phyloP scores from a whole-genome alignment of 352 stramenopile species.

The Globisporangium radiosum region DNA sequence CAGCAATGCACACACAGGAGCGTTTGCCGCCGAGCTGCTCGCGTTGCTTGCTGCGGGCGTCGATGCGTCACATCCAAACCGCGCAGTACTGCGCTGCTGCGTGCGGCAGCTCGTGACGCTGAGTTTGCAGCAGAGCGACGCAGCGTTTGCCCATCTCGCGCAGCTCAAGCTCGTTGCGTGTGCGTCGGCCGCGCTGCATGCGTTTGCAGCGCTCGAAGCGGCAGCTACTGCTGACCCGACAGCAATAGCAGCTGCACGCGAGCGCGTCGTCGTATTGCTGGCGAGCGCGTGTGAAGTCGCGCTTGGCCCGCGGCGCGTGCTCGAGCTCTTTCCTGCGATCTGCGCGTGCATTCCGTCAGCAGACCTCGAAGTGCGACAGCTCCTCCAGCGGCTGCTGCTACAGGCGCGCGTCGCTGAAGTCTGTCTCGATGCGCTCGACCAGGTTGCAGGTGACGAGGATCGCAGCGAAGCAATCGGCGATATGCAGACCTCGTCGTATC shows the following conservation, averaged over 20 bases:
- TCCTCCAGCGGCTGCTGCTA: constrained; percentile 67
- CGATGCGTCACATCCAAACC: constrained; percentile 46
- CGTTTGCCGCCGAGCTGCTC: constrained; percentile 53
- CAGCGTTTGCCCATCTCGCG: constrained; percentile 35
- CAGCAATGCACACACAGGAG: constrained; percentile 10
- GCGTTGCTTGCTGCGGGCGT: constrained; percentile 54
- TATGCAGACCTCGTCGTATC: background rate
- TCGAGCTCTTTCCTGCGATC: constrained; percentile 73
- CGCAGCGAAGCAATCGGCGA: background rate
- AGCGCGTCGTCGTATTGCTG: constrained; percentile 67
- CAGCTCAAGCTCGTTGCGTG: constrained; percentile 53
- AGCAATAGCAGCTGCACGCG: constrained; percentile 26
- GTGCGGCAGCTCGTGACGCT: constrained; percentile 73
- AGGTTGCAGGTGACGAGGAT: background rate
- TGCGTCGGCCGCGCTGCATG: constrained; percentile 40
- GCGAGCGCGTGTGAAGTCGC: constrained; percentile 45
- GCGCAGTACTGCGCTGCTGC: constrained; percentile 57
- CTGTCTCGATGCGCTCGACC: constrained; percentile 39
- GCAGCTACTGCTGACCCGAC: background rate
- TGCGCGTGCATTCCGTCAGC: constrained; percentile 71
- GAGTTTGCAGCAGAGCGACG: constrained; percentile 53
- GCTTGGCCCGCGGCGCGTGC: constrained; percentile 43
- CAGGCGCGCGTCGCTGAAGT: constrained; percentile 42
- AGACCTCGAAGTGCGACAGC: constrained; percentile 50
- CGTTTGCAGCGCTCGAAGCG: constrained; percentile 38